Conservation (phyloP, 169 alveolate species). For the Gregarina niphandrodes region DNA sequence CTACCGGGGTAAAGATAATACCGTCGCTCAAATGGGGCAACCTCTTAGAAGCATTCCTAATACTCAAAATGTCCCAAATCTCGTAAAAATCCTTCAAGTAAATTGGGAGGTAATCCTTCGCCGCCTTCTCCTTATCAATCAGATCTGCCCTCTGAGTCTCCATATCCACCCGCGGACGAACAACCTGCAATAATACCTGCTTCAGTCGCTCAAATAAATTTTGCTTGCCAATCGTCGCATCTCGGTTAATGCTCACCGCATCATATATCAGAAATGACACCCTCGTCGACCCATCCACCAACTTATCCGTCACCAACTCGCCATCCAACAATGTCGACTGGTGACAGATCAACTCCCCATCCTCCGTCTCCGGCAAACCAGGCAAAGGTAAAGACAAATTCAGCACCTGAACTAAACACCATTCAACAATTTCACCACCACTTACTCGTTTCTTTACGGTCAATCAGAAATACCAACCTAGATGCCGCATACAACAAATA, state of each 20-base stretch:
- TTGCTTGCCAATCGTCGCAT: slow-evolving; percentile 26
- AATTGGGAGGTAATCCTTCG: slow-evolving; percentile 8
- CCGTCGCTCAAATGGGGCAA: slow-evolving; percentile 80
- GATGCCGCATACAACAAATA: slow-evolving; percentile 50
- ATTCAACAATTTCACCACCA: too few species aligned
- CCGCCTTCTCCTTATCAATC: not conserved
- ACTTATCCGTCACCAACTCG: slow-evolving; percentile 44
- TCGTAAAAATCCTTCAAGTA: slow-evolving; percentile 62
- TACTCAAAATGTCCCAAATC: slow-evolving; percentile 37
- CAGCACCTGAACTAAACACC: too few species aligned
- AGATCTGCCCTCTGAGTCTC: not conserved
- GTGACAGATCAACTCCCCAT: slow-evolving; percentile 32
- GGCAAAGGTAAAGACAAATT: too few species aligned
- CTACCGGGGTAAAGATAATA: slow-evolving; percentile 66
- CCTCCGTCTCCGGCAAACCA: too few species aligned
- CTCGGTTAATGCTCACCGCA: slow-evolving; percentile 47
- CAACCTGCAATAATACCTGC: slow-evolving; percentile 32
- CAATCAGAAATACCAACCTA: slow-evolving; percentile 46
- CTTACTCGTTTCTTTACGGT: slow-evolving; percentile 46
- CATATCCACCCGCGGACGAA: slow-evolving; percentile 22
- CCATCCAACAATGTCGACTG: slow-evolving; percentile 60
- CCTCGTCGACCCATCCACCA: not conserved
- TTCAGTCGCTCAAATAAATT: slow-evolving; percentile 47
- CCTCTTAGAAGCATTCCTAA: slow-evolving; percentile 43
- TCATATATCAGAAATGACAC: slow-evolving; percentile 47